Evolutionary conservation across 805 yeast species (phyloP), one percentile per base, ranked within the genome.

Genomic region (Candida boidinii): DNA sequence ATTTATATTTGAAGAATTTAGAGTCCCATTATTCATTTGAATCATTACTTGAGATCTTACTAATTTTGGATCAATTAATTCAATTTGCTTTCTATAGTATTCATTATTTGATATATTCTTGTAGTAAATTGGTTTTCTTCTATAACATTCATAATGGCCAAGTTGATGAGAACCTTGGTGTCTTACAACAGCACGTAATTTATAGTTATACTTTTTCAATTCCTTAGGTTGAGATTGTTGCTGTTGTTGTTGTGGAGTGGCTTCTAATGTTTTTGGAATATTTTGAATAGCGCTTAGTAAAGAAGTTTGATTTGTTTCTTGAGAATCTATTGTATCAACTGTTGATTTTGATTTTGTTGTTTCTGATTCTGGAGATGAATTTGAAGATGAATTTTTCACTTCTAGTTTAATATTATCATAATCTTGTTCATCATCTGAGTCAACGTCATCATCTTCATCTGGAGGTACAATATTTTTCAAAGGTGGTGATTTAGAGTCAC

Each of bases 61-160:
- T 2, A 17, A 21, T 12, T 18, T 28, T 14, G 33, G 19, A n/a
- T 28, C 29, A 2, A 18, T 7, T 4, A 47, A 23, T 13, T 31
- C 24, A 1, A 55, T 53, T 18, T 44, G 35, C 23, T 37, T 39
- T 7, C 38, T 32, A 20, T 45, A 48, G 26, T 46, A 54, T 13
- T 39, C 44, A 11, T 55, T 53, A 4, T 49, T 41, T 3, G 18
- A 4, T 14, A 52, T 45, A 36, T 61, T 62, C 39, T 68, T 72
- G 33, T 64, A 74, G 35, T 66, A 68, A 4, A 68, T 52, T 2
- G 92, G 90, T 50, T 87, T 88, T 30, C 75, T 76, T 40, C 82
- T 77, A 51, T 75, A 85, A 46, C 95, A 84, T 47, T 88, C 95
- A 51, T 87, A 88, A 50, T 88, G 97, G 1, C 97, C 97, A 28